phyloP scores from a whole-genome alignment of 306 rosid genomes.

The Coriaria nepalensis region DNA sequence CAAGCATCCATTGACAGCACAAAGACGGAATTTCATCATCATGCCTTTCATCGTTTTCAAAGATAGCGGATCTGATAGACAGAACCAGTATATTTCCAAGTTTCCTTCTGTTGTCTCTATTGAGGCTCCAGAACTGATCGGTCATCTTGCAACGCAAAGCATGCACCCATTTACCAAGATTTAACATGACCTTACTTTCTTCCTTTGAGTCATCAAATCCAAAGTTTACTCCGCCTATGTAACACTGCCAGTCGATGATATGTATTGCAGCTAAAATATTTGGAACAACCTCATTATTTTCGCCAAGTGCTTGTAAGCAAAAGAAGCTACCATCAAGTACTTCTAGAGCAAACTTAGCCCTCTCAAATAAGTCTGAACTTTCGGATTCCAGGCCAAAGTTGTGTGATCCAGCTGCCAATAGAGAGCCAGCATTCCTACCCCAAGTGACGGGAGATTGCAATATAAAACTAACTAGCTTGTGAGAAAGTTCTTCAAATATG shows the following conservation, averaged over 20 bases:
- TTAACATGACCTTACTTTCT: constrained; percentile 32
- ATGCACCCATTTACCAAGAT: constrained; percentile 38
- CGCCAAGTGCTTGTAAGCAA: constrained; percentile 49
- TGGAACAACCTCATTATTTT: constrained; percentile 45
- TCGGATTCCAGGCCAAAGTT: constrained; percentile 22
- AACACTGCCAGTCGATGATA: constrained; percentile 65
- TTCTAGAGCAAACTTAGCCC: constrained; percentile 56
- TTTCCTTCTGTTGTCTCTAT: constrained; percentile 27
- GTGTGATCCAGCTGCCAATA: constrained; percentile 28
- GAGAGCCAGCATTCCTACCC: constrained; percentile 47
- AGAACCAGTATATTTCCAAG: constrained; percentile 39
- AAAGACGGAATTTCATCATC: constrained; percentile 36
- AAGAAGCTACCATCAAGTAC: constrained; percentile 65
- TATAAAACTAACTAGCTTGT: constrained; percentile 54
- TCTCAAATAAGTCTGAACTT: constrained; percentile 33
- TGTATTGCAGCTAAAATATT: constrained; percentile 58
- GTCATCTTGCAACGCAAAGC: constrained; percentile 39
- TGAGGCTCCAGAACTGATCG: constrained; percentile 39
- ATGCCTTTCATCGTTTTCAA: constrained; percentile 39
- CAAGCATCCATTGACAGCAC: constrained; percentile 66
- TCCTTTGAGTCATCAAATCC: constrained; percentile 29
- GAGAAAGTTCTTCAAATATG: constrained; percentile 51
- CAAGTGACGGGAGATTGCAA: constrained; percentile 49
- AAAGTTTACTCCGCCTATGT: constrained; percentile 24
- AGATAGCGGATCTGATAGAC: constrained; percentile 51